Evolutionary conservation across 2,329 filamentous ascomycete species (phyloP), one percentile per base, ranked within the genome.

Genomic region (Rhytidhysteron rufulum): DNA sequence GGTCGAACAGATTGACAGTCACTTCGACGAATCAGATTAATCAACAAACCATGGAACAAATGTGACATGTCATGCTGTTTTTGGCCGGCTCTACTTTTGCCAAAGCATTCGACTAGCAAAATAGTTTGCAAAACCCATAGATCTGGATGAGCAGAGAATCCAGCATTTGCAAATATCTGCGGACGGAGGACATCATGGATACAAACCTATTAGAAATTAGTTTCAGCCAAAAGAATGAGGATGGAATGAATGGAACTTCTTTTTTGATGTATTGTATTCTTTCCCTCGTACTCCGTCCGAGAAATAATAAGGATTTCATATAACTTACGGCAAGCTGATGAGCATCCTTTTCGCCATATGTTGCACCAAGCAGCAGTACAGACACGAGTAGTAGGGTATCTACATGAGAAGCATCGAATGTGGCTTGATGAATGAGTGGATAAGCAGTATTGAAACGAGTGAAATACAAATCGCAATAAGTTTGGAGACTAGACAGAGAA

Each of bases 21-120:
- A 39, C 73, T 77, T 36, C 75, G 63, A 16, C 74, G 66, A 22
- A 78, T 76, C 1, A 78, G 59, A 36, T 78, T 78, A 50, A 78
- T 78, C 2, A 78, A 57, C 1, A 78, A 56, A 2, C 73, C 75
- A 51, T 78, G 74, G 48, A 78, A 83, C 0, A 83, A 58, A 50
- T 82, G 79, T 4, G 77, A 76, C 69, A 79, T 79, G 19, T 83
- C 79, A 43, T 82, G 77, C 49, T 83, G 79, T 35, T 78, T 78
- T 45, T 80, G 78, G 0, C 79, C 79, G 0, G 79, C 79, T 40
- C 79, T 66, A 27, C 75, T 79, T 54, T 83, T 83, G 3, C 80
- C 80, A 40, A 83, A 82, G 47, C 79, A 82, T 46, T 83, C 80
- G 0, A 82, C 78, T 0, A 83, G 60, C 7, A 83, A 58, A 24